Percentiles rank a stretch among this genome's conserved stretches.
Conservation (phyloP, 371 early-diverging fungal species). For the Mortierella sp. region DNA sequence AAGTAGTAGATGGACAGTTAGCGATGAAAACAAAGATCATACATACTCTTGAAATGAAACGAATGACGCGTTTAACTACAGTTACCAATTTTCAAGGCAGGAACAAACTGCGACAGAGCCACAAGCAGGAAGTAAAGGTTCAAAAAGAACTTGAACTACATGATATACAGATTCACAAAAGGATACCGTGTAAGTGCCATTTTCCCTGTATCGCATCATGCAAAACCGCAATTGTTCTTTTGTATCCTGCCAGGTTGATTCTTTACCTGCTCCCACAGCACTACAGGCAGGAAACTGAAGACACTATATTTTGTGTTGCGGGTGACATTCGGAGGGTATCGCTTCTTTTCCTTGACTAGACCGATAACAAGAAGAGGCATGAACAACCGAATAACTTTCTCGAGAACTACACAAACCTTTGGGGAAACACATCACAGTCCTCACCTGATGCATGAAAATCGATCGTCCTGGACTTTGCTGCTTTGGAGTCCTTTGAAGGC, state of each 20-base stretch:
- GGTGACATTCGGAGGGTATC: conserved; percentile 88
- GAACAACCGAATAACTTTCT: conserved; percentile 1
- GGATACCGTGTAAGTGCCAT: too few species aligned
- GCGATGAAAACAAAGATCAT: too few species aligned
- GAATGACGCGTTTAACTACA: too few species aligned
- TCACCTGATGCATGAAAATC: conserved; percentile 55
- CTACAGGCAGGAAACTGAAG: conserved; percentile 90
- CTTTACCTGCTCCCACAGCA: conserved; percentile 92
- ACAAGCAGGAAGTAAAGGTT: conserved; percentile 98
- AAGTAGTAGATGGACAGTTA: too few species aligned
- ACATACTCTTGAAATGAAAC: too few species aligned
- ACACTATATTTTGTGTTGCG: conserved; percentile 97
- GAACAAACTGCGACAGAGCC: conserved; percentile 94
- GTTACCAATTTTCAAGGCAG: conserved; percentile 85
- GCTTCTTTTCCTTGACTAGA: conserved; percentile 66
- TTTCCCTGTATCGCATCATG: too few species aligned
- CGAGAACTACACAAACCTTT: not conserved
- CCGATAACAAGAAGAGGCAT: not conserved
- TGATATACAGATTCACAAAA: too few species aligned
- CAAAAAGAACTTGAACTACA: conserved; percentile 95
- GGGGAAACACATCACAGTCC: not conserved
- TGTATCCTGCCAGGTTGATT: not conserved
- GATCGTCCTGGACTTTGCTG: conserved; percentile 56
- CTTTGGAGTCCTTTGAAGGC: conserved; percentile 43
- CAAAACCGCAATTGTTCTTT: too few species aligned